Conservation (phyloP, 805 yeast species). For the Naumovozyma dairenensis region DNA sequence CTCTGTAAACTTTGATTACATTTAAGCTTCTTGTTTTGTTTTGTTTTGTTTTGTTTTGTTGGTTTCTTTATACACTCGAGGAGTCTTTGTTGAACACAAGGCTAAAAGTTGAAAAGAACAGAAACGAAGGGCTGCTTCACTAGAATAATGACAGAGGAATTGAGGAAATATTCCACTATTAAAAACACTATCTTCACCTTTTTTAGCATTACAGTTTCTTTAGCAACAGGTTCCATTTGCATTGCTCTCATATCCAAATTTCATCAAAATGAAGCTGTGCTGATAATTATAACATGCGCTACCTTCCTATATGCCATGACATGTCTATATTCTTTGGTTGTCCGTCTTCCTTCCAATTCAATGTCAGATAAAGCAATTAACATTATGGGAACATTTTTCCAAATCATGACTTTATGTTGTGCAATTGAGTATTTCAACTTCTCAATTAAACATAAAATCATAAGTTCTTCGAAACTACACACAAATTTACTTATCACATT, state of each 20-base stretch:
- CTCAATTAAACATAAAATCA: conserved; percentile 5
- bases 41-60: too few relatives aligned
- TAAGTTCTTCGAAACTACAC: conserved; percentile 5
- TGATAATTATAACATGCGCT: conserved; percentile 20
- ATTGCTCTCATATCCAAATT: conserved; percentile 15
- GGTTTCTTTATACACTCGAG: too few relatives aligned
- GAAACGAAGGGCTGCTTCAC: too few relatives aligned
- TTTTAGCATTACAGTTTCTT: too few relatives aligned
- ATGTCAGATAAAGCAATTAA: background rate
- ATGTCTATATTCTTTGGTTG: conserved; percentile 1
- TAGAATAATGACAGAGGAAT: too few relatives aligned
- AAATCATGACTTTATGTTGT: conserved; percentile 13
- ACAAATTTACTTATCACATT: conserved; percentile 11
- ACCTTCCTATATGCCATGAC: conserved; percentile 13
- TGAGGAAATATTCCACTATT: too few relatives aligned
- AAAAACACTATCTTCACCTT: too few relatives aligned
- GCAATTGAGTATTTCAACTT: conserved; percentile 15
- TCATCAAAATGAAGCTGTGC: conserved; percentile 11
- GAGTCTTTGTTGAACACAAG: too few relatives aligned
- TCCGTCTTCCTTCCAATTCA: too few relatives aligned
- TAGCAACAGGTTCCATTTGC: conserved; percentile 17
- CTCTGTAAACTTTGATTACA: too few relatives aligned
- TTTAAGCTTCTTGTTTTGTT: too few relatives aligned
- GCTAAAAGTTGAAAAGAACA: too few relatives aligned
- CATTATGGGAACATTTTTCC: conserved; percentile 6